Conservation (phyloP, 1,139 yeast species). For the Kodamaea anthophila region DNA sequence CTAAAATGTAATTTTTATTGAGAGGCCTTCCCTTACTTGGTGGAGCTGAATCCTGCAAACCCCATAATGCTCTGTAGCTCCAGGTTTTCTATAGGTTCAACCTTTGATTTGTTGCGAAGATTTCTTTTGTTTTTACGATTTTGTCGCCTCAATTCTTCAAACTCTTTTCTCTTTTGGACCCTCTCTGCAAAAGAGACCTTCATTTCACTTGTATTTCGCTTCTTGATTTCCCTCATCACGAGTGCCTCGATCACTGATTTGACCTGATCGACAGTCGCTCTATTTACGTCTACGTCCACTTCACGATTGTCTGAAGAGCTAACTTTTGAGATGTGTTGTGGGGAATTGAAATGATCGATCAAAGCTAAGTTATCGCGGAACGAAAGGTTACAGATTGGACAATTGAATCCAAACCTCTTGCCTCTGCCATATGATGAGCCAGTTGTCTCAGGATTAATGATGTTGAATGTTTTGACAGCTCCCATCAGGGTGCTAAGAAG, state of each 20-base stretch:
- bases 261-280: slow-evolving; percentile 29
- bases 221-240: slow-evolving; percentile 20
- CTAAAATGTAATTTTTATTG: slow-evolving; percentile 1
- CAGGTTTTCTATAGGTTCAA: too few relatives aligned
- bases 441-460: slow-evolving; percentile 22
- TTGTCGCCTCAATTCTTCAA: slow-evolving; percentile 33
- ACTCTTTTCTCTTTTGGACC: slow-evolving; percentile 34
- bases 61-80: slow-evolving; percentile 62
- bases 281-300: slow-evolving; percentile 28
- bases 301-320: slow-evolving; percentile 14
- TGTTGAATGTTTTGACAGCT: slow-evolving; percentile 31
- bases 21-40: too few relatives aligned
- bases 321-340: slow-evolving; percentile 42
- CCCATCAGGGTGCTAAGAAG: slow-evolving; percentile 27
- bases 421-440: slow-evolving; percentile 24
- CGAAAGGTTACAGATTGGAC: slow-evolving; percentile 73
- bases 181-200: slow-evolving; percentile 30
- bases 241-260: slow-evolving; percentile 28
- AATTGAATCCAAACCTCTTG: slow-evolving; percentile 76
- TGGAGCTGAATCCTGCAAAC: slow-evolving; percentile 42
- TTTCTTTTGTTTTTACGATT: slow-evolving; percentile 20
- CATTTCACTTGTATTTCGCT: slow-evolving; percentile 7
- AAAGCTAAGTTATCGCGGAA: slow-evolving; percentile 77
- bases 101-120: too few relatives aligned
- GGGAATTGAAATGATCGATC: slow-evolving; percentile 78